phyloP scores from a whole-genome alignment of 1,139 yeast genomes.

The Protomyces lactucae-debilis region DNA sequence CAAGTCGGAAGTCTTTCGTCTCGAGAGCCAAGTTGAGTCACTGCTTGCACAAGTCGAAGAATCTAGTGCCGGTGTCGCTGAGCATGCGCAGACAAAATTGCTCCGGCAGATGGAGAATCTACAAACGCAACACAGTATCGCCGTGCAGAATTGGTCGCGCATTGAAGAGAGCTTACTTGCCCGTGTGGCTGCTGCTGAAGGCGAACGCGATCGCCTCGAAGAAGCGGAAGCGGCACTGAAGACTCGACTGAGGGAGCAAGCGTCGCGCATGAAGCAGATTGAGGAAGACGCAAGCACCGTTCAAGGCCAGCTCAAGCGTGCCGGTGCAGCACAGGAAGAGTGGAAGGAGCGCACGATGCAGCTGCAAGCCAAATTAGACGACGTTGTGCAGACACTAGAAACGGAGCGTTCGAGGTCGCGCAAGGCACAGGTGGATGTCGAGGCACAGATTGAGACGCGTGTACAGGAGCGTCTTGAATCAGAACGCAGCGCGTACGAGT shows the following conservation, averaged over 20 bases:
- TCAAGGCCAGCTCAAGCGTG: conserved; percentile 17
- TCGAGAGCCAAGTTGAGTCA: conserved; percentile 46
- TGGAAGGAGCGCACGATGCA: conserved; percentile 14
- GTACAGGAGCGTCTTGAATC: conserved; percentile 12
- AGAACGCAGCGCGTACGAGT: neutral
- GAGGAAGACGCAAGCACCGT: conserved; percentile 30
- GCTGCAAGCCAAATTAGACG: neutral
- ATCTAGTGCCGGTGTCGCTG: conserved; percentile 34
- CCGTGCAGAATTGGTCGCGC: conserved; percentile 62
- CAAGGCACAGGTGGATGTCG: neutral
- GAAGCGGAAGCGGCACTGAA: conserved; percentile 33
- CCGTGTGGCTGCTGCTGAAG: conserved; percentile 48
- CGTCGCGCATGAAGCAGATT: conserved; percentile 27
- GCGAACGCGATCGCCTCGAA: conserved; percentile 33
- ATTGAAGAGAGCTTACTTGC: conserved; percentile 53
- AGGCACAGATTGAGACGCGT: neutral
- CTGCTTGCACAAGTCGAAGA: conserved; percentile 45
- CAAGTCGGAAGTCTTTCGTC: conserved; percentile 36
- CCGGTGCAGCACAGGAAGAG: conserved; percentile 28
- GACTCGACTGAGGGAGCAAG: conserved; percentile 40
- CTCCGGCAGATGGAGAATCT: conserved; percentile 50
- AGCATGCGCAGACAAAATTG: conserved; percentile 38
- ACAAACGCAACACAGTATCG: conserved; percentile 62
- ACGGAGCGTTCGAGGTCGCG: conserved; percentile 3
- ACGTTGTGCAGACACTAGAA: neutral